Base-by-base conservation (phyloP, 164 flowering plant genomes). In the Echeveria elegans region DNA sequence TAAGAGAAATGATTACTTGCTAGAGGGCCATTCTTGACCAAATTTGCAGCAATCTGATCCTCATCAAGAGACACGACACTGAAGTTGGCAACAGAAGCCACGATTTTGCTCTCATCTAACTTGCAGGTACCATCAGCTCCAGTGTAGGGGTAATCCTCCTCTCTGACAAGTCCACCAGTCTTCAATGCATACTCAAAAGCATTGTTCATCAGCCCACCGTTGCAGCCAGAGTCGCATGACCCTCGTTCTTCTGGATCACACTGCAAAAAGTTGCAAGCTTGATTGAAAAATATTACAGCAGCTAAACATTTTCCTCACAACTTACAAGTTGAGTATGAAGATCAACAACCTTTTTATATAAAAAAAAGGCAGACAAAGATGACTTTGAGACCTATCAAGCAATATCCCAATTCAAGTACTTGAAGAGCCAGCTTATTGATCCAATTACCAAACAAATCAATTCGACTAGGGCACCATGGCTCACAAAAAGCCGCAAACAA, bases 31-130 rank as follows among this genome's bases (percentile, higher is more conserved):
- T 87, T 75, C 68, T 90, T 78, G 72, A 93, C 97, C 21, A 93
- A 89, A 73, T 93, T 93, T n/a, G 98, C 98, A 68, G 98, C 92
- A 70, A 89, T 86, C 76, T 92, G 96, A 28, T 87, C 93, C 77
- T 93, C 98, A 72, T 93, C 92, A 26, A 84, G 81, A 58, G 98
- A 88, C 19, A 93, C 85, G 23, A 90, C 92, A 68, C 95, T 93
- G 78, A 86, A 93, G 79, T 93, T 93, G 45, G 92, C 72, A 6
- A 85, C 98, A 6, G 81, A 73, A 6, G 97, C 92, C 45, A 75
- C 97, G 77, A 90, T 77, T 80, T 90, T 93, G 64, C 70, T 45
- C 81, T 90, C 83, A 77, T 93, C 96, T 68, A 93, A 86, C 72
- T 90, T 85, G 87, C 98, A 93, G 64, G 83, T 67, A n/a, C 83